phyloP scores from a whole-genome alignment of 1,139 yeast species.

The Tardiomyces depauwii region DNA sequence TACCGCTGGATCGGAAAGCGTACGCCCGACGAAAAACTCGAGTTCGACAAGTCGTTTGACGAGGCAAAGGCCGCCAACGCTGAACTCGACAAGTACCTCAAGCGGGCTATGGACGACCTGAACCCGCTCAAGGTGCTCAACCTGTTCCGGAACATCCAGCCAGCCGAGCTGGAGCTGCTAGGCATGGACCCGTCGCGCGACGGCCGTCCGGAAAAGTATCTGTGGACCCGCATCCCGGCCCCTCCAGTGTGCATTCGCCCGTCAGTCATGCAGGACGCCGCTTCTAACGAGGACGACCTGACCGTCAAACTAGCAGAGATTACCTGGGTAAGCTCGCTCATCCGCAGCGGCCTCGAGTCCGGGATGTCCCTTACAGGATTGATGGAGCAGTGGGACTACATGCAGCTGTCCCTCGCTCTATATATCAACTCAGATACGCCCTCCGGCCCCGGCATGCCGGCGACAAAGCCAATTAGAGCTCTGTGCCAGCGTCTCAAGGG shows the following conservation, averaged over 20 bases:
- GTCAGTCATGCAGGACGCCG: constrained; percentile 90
- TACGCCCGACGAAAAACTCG: constrained; percentile 68
- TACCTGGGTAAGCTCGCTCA: constrained; percentile 89
- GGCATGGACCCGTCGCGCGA: constrained; percentile 83
- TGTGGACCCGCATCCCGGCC: constrained; percentile 96
- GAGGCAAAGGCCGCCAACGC: constrained; percentile 78
- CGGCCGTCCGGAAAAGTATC: constrained; percentile 93
- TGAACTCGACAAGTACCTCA: constrained; percentile 78
- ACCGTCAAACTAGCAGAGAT: constrained; percentile 94
- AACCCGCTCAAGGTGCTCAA: constrained; percentile 87
- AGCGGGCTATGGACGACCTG: constrained; percentile 84
- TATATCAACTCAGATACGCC: constrained; percentile 90
- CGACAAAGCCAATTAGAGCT: constrained; percentile 83
- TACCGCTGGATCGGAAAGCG: constrained; percentile 94
- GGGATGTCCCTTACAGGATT: constrained; percentile 86
- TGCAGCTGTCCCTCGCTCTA: constrained; percentile 93
- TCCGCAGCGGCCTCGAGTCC: constrained; percentile 87
- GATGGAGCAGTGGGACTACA: constrained; percentile 98
- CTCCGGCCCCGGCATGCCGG: constrained; percentile 32
- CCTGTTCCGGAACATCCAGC: constrained; percentile 72
- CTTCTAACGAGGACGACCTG: constrained; percentile 92
- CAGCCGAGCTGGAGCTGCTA: constrained; percentile 81
- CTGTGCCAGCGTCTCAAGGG: constrained; percentile 96
- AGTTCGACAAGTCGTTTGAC: constrained; percentile 56
- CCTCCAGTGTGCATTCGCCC: constrained; percentile 99